These are phyloP conservation scores for Maudiozyma barnettii DNA, from an alignment of 805 yeast genomes.

Conservation along the genomic window DNA sequence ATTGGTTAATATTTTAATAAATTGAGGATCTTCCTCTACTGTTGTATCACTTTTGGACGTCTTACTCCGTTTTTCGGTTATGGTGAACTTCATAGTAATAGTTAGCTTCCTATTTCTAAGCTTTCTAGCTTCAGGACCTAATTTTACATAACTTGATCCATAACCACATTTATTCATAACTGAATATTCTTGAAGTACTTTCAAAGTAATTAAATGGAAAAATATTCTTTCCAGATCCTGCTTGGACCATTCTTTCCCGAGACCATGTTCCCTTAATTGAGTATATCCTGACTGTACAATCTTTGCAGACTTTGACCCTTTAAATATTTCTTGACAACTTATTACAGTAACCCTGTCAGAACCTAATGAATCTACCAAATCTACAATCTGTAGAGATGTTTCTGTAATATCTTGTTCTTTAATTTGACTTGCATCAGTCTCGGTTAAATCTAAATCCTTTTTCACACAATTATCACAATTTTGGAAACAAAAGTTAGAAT, in stretches of 20 bases:
- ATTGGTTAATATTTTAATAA: not conserved
- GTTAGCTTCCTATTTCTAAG: constrained; percentile 38
- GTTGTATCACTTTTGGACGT: constrained; percentile 3
- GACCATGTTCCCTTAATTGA: constrained; percentile 52
- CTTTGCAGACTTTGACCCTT: constrained; percentile 60
- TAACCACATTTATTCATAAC: constrained; percentile 69
- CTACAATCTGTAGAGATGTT: constrained; percentile 48
- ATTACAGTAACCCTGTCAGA: constrained; percentile 59
- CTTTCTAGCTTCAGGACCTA: constrained; percentile 46
- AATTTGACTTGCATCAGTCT: constrained; percentile 26
- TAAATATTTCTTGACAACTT: constrained; percentile 73
- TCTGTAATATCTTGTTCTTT: constrained; percentile 60
- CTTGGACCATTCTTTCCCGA: constrained; percentile 54
- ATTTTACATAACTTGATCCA: constrained; percentile 62
- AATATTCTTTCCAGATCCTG: constrained; percentile 74
- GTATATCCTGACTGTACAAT: constrained; percentile 58
- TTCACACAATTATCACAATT: constrained; percentile 80
- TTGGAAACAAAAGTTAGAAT: constrained; percentile 51
- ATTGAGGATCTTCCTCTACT: not conserved
- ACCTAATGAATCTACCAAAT: constrained; percentile 48
- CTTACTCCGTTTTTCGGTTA: constrained; percentile 10
- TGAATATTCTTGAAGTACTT: constrained; percentile 60
- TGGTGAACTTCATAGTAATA: constrained; percentile 43
- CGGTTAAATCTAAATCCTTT: constrained; percentile 18
- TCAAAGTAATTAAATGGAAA: constrained; percentile 61